Evolutionary conservation across 306 rosid species (phyloP), one percentile per base, ranked within the genome.

Genomic region (Dalbergia oliveri): DNA sequence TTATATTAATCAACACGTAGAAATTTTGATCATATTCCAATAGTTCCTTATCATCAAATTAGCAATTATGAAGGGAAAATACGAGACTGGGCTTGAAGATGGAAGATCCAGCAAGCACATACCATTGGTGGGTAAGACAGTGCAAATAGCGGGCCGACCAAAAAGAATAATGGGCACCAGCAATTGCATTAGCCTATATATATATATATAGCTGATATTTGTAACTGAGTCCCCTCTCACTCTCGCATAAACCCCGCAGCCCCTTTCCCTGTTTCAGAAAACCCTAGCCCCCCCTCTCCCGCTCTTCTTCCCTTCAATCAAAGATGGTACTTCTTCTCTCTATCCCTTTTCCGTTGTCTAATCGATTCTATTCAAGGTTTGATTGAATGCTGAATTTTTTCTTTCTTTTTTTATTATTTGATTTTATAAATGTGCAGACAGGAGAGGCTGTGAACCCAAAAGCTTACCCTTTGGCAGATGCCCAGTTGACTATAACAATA

Each of bases 401-500:
- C 0, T 16, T 64, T n/a, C 9, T 8, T 66, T 62, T 9, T 45
- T 9, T 44, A 23, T 11, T 49, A 14, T 49, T 2, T 50, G 18
- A 4, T 21, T 10, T 47, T 53, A 0, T n/a, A 14, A 53, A 66
- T 54, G 18, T 74, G 88, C 90, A 92, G 94, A 88, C 94, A 1
- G 97, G 86, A 77, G 99, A 92, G 65, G 83, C 89, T 77, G 97
- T 91, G 62, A 92, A 92, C 81, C 91, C 98, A 3, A 94, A 94
- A 57, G 97, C 95, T 0, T 94, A 94, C 65, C 99, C 97, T 14
- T 77, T 93, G 91, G 97, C 97, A 0, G 97, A 94, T 73, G 80
- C 97, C 0, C 97, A 94, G 72, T 89, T 94, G 21, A 73, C 90
- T 0, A 90, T 93, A 57, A 92, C 97, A 13, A 92, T 92, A 4